These are phyloP conservation scores for Piloderma croceum DNA, from an alignment of 768 basidiomycete species.

Conservation along the genomic window DNA sequence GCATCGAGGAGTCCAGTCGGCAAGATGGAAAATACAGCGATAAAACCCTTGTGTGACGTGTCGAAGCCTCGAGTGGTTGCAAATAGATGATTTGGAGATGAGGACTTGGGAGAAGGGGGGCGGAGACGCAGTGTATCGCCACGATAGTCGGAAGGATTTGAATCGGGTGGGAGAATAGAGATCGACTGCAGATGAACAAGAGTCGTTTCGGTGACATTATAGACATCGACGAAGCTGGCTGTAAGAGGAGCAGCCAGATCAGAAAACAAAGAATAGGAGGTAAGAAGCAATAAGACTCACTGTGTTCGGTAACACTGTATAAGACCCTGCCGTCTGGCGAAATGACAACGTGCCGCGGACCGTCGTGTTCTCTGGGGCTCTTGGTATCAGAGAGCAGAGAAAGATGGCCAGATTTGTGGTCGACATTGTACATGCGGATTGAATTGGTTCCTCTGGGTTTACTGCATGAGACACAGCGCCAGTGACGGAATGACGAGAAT, in stretches of 20 bases:
- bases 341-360: conserved; percentile 47
- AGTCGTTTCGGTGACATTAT: too few relatives aligned
- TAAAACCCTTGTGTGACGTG: too few relatives aligned
- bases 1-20: too few relatives aligned
- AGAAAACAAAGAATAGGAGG: not conserved
- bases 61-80: conserved; percentile 49
- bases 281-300: conserved; percentile 24
- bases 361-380: conserved; percentile 20
- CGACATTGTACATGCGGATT: conserved; percentile 42
- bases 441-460: too few relatives aligned
- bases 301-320: conserved; percentile 50
- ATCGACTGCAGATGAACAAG: too few relatives aligned
- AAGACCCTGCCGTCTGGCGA: conserved; percentile 47
- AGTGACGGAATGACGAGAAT: too few relatives aligned
- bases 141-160: conserved; percentile 33
- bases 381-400: too few relatives aligned
- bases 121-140: conserved; percentile 44
- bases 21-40: too few relatives aligned
- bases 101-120: conserved; percentile 31
- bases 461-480: too few relatives aligned
- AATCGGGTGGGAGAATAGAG: too few relatives aligned
- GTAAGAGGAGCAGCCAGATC: not conserved
- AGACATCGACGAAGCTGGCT: conserved; percentile 45
- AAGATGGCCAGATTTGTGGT: conserved; percentile 28
- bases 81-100: conserved; percentile 36